These are phyloP conservation scores for Misopates orontium DNA, from an alignment of 257 asterid species.

Conservation along the genomic window DNA sequence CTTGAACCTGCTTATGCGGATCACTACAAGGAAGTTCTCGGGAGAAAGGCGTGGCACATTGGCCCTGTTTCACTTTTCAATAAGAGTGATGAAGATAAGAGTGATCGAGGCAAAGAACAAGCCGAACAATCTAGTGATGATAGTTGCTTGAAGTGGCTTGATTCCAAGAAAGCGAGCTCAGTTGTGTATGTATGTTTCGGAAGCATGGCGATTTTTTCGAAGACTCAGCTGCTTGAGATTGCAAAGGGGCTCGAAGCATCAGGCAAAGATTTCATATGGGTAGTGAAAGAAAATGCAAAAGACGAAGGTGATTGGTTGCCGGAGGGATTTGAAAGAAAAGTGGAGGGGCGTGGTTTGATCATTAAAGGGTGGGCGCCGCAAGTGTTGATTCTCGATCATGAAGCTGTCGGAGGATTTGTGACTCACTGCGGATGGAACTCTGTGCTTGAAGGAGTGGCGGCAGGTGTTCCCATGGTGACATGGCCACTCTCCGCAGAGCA, in stretches of 20 bases:
- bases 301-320: constrained; percentile 22
- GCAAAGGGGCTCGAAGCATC: constrained; percentile 41
- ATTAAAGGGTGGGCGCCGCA: constrained; percentile 44
- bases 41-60: constrained; percentile 25
- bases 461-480: constrained; percentile 47
- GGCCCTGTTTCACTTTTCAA: constrained; percentile 44
- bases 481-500: constrained; percentile 52
- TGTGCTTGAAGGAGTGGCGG: constrained; percentile 32
- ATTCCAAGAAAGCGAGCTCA: constrained; percentile 31
- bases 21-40: constrained; percentile 11
- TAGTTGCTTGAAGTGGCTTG: constrained; percentile 38
- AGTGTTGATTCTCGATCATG: constrained; percentile 37
- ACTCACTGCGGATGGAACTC: constrained; percentile 56
- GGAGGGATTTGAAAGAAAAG: constrained; percentile 26
- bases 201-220: constrained; percentile 30
- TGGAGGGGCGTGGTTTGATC: constrained; percentile 30
- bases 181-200: constrained; percentile 43
- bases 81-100: constrained; percentile 16
- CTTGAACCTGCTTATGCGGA: constrained; percentile 29
- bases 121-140: neutral
- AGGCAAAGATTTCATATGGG: constrained; percentile 37
- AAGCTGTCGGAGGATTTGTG: constrained; percentile 40
- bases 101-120: too few species aligned
- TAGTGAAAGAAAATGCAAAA: constrained; percentile 8
- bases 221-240: constrained; percentile 39